Base-by-base conservation (phyloP, 805 yeast species). In the Lachancea cidri region DNA sequence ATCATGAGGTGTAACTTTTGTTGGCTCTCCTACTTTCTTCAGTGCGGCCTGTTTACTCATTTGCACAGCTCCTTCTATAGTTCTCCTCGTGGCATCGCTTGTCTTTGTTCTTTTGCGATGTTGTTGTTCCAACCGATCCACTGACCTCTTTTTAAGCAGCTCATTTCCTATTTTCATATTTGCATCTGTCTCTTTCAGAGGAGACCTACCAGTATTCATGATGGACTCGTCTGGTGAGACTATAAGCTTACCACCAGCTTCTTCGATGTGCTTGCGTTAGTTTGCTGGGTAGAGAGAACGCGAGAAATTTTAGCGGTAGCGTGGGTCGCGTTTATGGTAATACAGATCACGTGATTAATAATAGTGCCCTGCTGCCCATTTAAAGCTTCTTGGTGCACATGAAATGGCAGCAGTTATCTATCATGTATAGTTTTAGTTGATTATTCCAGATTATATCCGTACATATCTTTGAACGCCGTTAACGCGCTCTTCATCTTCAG, bases 31-130 rank as follows among this genome's bases (percentile, higher is more conserved):
- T 29, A 32, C 32, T 16, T 43, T 48, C 35, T 52, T 50, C 44
- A 53, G 31, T 11, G 47, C 52, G 6, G 50, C 29, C n/a, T 46
- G 44, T 37, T 50, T 51, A 17, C 46, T 43, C 5, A 55, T 53
- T 25, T 49, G 43, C 1, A 61, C 61, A 3, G 67, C 67, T 3
- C 67, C 67, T 41, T 62, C 67, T 18, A 63, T 63, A 8, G 65
- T 60, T 41, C 67, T 42, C 39, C 66, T 42, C 9, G 56, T 46
- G 16, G 50, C 46, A 18, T 52, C 54, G 8, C 48, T 47, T 35
- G 44, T 55, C 39, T 59, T 58, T 17, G 46, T 51, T 16, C 48
- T 50, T 20, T 44, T 39, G 9, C 47, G 47, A 6, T 36, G 29
- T 15, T 41, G 42, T 25, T 36, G 41, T 36, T 56, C 60, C 19